Percentiles rank a stretch among this genome's conserved stretches.
Evolutionary conservation across 176 grass and related monocot genomes (phyloP).

Genomic region (Oryza meyeriana): DNA sequence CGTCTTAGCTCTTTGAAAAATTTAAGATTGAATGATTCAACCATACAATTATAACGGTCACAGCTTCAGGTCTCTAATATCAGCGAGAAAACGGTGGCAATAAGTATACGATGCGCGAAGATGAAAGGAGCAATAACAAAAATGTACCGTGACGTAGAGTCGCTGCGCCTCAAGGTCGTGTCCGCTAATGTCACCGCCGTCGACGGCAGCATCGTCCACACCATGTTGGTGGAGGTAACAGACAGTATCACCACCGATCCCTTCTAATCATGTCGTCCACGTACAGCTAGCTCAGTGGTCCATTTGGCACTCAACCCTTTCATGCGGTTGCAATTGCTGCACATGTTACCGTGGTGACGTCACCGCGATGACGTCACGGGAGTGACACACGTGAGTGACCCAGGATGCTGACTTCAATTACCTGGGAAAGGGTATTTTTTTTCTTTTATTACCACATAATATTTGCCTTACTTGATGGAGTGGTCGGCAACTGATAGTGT

Average conservation of each 20-base stretch:
- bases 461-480: not conserved
- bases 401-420: not conserved
- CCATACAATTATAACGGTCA: not conserved
- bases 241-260: not conserved
- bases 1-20: too few relatives aligned
- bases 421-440: not conserved
- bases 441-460: not conserved
- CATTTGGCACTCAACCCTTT: not conserved
- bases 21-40: not conserved
- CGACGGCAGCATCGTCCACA: constrained; percentile 39
- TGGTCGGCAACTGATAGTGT: not conserved
- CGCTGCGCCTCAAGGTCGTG: constrained; percentile 46
- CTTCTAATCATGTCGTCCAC: not conserved
- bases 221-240: constrained; percentile 55
- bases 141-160: constrained; percentile 49
- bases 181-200: constrained; percentile 46
- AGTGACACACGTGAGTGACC: not conserved
- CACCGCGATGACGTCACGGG: not conserved
- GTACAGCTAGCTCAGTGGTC: not conserved
- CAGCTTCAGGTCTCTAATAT: constrained; percentile 51
- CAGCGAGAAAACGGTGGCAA: constrained; percentile 10
- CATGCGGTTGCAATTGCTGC: not conserved
- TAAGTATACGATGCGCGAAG: constrained; percentile 45
- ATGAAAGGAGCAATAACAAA: constrained; percentile 33
- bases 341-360: not conserved